Conservation (phyloP, 768 basidiomycete genomes). For the Auricularia auricula-judae region DNA sequence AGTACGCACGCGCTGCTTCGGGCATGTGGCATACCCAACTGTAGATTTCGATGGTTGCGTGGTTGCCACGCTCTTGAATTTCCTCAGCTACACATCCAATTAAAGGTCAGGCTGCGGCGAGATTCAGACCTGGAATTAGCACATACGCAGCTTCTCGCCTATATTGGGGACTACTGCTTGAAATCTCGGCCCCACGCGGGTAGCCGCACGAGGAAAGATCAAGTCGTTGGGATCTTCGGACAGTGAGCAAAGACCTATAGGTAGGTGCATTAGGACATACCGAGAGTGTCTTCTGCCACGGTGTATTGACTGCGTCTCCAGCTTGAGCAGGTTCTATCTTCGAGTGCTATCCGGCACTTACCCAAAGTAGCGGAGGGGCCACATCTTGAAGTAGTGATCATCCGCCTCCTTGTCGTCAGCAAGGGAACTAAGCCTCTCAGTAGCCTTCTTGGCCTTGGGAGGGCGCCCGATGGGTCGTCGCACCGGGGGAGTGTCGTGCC, state of each 20-base stretch:
- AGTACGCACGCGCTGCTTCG: conserved; percentile 51
- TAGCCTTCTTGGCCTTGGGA: conserved; percentile 56
- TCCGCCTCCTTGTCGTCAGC: conserved; percentile 59
- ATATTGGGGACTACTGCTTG: conserved; percentile 46
- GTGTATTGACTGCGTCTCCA: conserved; percentile 62
- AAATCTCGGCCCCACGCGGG: conserved; percentile 80
- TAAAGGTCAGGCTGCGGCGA: neutral
- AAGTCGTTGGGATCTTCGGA: conserved; percentile 84
- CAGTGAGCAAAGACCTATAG: conserved; percentile 14
- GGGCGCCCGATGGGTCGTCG: conserved; percentile 21
- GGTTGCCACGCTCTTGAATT: conserved; percentile 52
- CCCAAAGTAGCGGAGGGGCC: conserved; percentile 97
- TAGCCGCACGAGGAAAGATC: conserved; percentile 89
- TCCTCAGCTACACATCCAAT: conserved; percentile 6
- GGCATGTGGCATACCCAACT: conserved; percentile 55
- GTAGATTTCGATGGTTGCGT: conserved; percentile 62
- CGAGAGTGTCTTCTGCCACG: conserved; percentile 82
- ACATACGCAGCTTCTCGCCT: conserved; percentile 16
- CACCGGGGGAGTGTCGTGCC: conserved; percentile 37
- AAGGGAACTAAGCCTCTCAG: conserved; percentile 35
- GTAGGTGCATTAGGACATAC: conserved; percentile 29
- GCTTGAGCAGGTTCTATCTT: conserved; percentile 2
- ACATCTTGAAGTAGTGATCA: conserved; percentile 81
- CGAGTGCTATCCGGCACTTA: conserved; percentile 27
- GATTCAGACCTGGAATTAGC: neutral